Conservation (phyloP, 495 filamentous ascomycete species). For the Tuber brumale region DNA sequence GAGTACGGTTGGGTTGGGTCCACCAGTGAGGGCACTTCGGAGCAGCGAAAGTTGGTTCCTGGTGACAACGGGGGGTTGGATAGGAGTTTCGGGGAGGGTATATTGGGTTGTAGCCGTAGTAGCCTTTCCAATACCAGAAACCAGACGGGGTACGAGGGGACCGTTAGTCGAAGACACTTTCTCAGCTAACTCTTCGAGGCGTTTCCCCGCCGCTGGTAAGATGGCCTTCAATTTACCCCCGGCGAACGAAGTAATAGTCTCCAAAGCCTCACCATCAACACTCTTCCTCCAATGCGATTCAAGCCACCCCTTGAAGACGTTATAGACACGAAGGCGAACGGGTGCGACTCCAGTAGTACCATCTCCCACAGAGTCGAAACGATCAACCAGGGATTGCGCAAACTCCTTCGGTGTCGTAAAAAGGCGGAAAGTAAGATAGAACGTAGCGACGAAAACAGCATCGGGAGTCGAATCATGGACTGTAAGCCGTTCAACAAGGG, state of each 20-base stretch:
- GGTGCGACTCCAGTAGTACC: slow-evolving; percentile 60
- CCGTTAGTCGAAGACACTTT: slow-evolving; percentile 74
- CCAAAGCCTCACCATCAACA: slow-evolving; percentile 65
- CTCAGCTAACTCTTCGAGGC: slow-evolving; percentile 67
- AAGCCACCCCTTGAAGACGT: slow-evolving; percentile 93
- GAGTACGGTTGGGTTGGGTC: slow-evolving; percentile 64
- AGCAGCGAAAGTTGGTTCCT: slow-evolving; percentile 71
- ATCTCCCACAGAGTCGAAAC: slow-evolving; percentile 86
- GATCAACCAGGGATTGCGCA: slow-evolving; percentile 71
- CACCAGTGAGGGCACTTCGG: slow-evolving; percentile 65
- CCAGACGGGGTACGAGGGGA: slow-evolving; percentile 73
- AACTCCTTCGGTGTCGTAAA: slow-evolving; percentile 79
- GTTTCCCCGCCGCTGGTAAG: slow-evolving; percentile 69
- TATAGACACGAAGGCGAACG: slow-evolving; percentile 86
- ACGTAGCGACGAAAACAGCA: slow-evolving; percentile 84
- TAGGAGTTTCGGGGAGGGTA: slow-evolving; percentile 60
- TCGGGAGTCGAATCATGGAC: slow-evolving; percentile 90
- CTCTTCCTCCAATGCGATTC: slow-evolving; percentile 91
- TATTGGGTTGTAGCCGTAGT: slow-evolving; percentile 64
- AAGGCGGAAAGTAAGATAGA: slow-evolving; percentile 94
- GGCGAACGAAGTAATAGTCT: slow-evolving; percentile 71
- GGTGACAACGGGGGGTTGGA: slow-evolving; percentile 62
- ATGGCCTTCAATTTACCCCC: slow-evolving; percentile 58
- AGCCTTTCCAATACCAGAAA: slow-evolving; percentile 84
- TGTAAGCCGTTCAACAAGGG: slow-evolving; percentile 87